Percentiles rank a stretch among this genome's conserved stretches.
Conservation (phyloP, 495 filamentous ascomycete species). For the Penicillium flavigenum region DNA sequence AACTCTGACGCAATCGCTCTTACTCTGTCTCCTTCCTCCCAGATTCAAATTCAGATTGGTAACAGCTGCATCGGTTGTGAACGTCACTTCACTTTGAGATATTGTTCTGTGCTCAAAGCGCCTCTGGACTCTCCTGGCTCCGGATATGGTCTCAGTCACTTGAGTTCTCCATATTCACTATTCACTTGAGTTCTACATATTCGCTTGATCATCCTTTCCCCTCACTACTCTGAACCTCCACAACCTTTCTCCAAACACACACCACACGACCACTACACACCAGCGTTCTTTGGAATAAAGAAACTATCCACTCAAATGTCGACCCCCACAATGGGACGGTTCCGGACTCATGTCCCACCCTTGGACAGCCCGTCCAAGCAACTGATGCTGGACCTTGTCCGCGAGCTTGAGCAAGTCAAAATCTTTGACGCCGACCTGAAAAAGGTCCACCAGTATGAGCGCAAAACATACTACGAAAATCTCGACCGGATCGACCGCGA, state of each 20-base stretch:
- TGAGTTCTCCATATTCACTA: not conserved
- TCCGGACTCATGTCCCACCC: constrained; percentile 28
- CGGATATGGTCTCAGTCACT: not conserved
- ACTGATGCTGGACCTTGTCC: constrained; percentile 46
- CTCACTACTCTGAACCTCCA: not conserved
- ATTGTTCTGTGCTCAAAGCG: not conserved
- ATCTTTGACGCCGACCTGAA: constrained; percentile 43
- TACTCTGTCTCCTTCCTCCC: not conserved
- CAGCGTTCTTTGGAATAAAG: not conserved
- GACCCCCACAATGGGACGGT: not conserved
- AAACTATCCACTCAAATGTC: not conserved
- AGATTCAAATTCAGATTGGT: not conserved
- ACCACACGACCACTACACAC: no score
- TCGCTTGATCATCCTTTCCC: not conserved
- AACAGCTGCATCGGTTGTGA: not conserved
- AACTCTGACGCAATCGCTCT: not conserved
- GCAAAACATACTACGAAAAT: constrained; percentile 44
- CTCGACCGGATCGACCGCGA: constrained; percentile 48
- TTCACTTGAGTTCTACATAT: not conserved
- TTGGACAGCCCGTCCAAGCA: constrained; percentile 47
- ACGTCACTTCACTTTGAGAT: not conserved
- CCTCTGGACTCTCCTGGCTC: not conserved
- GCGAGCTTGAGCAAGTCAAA: constrained; percentile 40
- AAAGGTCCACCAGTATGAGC: constrained; percentile 45
- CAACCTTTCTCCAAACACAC: not conserved